Conservation (phyloP, 345 rosid species). For the Psidium friedrichsthalianum region DNA sequence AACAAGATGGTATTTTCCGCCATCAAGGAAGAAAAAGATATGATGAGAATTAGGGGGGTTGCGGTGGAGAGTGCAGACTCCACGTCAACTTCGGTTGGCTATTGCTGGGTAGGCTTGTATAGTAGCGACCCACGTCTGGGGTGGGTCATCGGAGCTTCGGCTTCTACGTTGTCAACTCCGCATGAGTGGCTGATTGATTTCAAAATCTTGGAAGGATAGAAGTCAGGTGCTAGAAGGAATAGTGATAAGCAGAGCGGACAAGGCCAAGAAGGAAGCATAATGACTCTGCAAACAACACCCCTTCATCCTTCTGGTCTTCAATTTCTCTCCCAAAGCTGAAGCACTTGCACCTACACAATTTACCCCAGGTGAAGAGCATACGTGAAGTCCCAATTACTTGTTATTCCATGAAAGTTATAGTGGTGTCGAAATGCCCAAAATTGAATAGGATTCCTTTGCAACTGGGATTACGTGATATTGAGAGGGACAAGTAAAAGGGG, state of each 20-base stretch:
- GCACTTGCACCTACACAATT: rapidly evolving
- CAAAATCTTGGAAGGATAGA: rapidly evolving
- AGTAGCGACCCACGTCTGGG: too few species aligned
- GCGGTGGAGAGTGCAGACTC: too few species aligned
- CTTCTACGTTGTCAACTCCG: too few species aligned
- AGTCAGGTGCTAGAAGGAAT: rapidly evolving
- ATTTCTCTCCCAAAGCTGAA: not conserved
- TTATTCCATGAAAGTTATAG: not conserved
- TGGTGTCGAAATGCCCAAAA: rapidly evolving
- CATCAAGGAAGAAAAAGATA: too few species aligned
- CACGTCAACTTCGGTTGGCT: too few species aligned
- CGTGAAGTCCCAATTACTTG: not conserved
- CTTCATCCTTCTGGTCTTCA: not conserved
- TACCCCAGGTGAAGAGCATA: not conserved
- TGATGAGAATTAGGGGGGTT: too few species aligned
- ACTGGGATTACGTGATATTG: not conserved
- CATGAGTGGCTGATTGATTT: not conserved
- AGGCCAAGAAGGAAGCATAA: not conserved
- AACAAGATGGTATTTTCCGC: too few species aligned
- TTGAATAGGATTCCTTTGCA: not conserved
- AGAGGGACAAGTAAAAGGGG: too few species aligned
- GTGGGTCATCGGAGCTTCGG: too few species aligned
- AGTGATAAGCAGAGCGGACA: not conserved
- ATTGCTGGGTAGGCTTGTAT: too few species aligned
- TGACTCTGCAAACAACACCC: not conserved